A percentile compares a stretch with the other conserved stretches of the same genome.
Evolutionary conservation across 768 basidiomycete genomes (phyloP).

Genomic region (Candolleomyces efflorescens): DNA sequence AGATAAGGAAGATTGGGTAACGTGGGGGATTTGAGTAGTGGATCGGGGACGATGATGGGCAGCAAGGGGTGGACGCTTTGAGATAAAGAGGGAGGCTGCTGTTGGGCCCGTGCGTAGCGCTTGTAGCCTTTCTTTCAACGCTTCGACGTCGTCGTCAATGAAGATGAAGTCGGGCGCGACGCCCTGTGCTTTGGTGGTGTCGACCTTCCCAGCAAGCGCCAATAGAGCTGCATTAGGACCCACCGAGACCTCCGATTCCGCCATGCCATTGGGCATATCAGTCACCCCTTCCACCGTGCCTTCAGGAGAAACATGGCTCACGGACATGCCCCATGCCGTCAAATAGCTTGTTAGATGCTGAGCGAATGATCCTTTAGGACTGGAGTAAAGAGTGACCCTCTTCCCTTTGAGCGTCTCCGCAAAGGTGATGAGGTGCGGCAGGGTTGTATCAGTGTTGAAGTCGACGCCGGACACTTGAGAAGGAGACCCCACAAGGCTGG

Average conservation of each 20-base stretch:
- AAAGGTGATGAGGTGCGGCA: constrained; percentile 76
- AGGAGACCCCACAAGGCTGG: constrained; percentile 35
- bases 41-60: constrained; percentile 73
- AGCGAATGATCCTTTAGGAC: constrained; percentile 84
- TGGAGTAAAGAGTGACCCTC: constrained; percentile 80
- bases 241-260: not conserved
- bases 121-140: constrained; percentile 72
- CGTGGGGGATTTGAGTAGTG: constrained; percentile 58
- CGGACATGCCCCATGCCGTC: constrained; percentile 93
- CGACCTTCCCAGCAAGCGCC: not conserved
- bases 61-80: constrained; percentile 67
- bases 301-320: constrained; percentile 71
- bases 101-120: constrained; percentile 57
- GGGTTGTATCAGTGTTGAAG: constrained; percentile 65
- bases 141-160: constrained; percentile 87
- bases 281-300: constrained; percentile 40
- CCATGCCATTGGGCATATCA: constrained; percentile 8
- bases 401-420: constrained; percentile 80
- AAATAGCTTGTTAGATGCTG: constrained; percentile 91
- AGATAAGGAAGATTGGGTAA: not conserved
- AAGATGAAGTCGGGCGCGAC: constrained; percentile 53
- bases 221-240: constrained; percentile 3
- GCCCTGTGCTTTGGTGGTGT: not conserved
- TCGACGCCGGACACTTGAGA: constrained; percentile 24
- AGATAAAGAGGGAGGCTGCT: constrained; percentile 25